Evolutionary conservation across 2,329 filamentous ascomycete species (phyloP), one percentile per base, ranked within the genome.

Genomic region (Clarireedia monteithiana): DNA sequence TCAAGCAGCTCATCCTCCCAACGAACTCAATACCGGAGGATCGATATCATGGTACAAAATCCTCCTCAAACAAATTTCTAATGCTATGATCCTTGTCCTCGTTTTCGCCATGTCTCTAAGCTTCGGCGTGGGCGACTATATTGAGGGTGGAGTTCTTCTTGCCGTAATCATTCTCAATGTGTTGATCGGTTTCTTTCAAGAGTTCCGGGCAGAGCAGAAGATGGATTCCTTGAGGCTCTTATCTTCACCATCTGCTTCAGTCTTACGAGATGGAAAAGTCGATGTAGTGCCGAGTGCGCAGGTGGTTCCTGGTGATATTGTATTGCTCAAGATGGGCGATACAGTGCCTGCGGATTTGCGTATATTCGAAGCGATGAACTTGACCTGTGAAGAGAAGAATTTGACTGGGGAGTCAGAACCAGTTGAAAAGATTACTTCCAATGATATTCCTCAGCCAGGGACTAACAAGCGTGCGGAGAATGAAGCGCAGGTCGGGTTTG

Each of bases 351-450:
- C 92, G 1, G 94, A 99, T 68, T 80, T 96, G 17, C 71, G 75
- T 58, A 46, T 62, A 72, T 78, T 78, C 59, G 75, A 80, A 60
- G 74, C 71, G 30, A 80, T 84, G 74, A 84, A 84, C 63, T 73
- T 81, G 38, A 78, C 80, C 57, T 83, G 80, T 59, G 91, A 97
- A 62, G 94, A 99, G 74, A 95, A 90, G 68, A 97, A 96, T 89
- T 90, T 99, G 50, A 99, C 94, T 2, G 94, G 94, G 59, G 94
- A 99, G 74, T 88, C 92, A 1, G 91, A 96, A 79, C 91, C 92
- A 0, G 52, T 55, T 2, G 84, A 91, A 66, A 99, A 97, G 74
- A 85, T 80, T 63, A 84, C 72, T 17, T 69, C 74, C 24, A 70
- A 70, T 50, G 71, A 75, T 42, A 73, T 77, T 58, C 69, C 71